Evolutionary conservation across 306 rosid species (phyloP).

Genomic region (Lathyrus sativus): DNA sequence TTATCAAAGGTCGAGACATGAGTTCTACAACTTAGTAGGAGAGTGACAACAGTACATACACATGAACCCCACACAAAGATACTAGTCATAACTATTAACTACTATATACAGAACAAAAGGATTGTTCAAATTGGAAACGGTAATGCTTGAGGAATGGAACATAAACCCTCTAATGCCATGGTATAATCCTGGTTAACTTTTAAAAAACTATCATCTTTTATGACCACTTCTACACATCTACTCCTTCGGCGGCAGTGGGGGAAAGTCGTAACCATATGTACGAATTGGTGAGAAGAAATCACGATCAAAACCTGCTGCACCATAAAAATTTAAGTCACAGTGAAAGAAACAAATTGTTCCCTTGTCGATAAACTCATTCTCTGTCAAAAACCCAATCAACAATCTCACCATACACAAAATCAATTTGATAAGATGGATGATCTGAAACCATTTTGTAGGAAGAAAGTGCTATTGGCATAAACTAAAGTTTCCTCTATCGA

Average conservation of each 20-base stretch:
- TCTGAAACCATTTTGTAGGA: neutral
- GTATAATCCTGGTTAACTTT: neutral
- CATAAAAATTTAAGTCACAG: neutral
- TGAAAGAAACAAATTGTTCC: neutral
- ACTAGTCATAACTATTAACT: neutral
- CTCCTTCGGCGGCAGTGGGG: neutral
- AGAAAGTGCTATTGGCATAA: slow-evolving; percentile 8
- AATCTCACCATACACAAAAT: neutral
- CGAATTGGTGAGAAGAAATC: neutral
- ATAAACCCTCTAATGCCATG: neutral
- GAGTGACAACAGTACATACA: slow-evolving; percentile 2
- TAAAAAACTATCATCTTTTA: neutral
- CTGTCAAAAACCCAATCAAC: neutral
- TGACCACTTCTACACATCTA: neutral
- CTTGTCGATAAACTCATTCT: neutral
- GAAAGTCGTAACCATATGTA: neutral
- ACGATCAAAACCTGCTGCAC: neutral
- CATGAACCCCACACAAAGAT: neutral
- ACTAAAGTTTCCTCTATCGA: neutral
- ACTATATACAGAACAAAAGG: neutral
- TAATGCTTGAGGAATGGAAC: neutral
- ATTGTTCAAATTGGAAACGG: neutral
- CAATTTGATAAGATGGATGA: neutral
- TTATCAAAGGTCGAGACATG: neutral
- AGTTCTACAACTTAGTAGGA: neutral